Percentiles rank a stretch among this genome's conserved stretches.
Conservation (phyloP, 2,329 filamentous ascomycete species). For the Neofusicoccum ribis region DNA sequence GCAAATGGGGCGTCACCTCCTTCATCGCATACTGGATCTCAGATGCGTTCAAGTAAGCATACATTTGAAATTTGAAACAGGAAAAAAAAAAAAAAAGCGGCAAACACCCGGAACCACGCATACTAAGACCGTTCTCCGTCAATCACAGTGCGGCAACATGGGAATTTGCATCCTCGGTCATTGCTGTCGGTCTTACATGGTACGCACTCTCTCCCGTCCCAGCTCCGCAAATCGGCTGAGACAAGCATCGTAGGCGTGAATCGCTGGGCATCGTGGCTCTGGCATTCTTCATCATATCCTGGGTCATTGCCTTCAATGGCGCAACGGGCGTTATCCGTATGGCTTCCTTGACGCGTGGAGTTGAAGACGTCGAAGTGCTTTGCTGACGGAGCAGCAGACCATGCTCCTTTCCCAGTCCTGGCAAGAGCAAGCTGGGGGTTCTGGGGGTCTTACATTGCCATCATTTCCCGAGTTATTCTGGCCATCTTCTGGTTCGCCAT, state of each 20-base stretch:
- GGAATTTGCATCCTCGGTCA: conserved; percentile 48
- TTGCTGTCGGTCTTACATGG: conserved; percentile 52
- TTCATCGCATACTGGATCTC: conserved; percentile 55
- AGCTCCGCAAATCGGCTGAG: background rate
- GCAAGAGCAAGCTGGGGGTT: conserved; percentile 59
- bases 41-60: conserved; percentile 49
- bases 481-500: conserved; percentile 66
- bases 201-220: conserved; percentile 25
- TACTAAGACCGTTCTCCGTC: conserved; percentile 16
- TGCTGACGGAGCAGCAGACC: conserved; percentile 39
- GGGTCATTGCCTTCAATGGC: conserved; percentile 63
- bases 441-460: conserved; percentile 57
- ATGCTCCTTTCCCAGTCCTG: conserved; percentile 59
- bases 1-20: conserved; percentile 23
- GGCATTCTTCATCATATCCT: conserved; percentile 54
- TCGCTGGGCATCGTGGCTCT: conserved; percentile 55
- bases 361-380: background rate
- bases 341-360: background rate
- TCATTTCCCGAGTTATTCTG: conserved; percentile 55
- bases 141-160: conserved; percentile 49
- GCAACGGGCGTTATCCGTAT: conserved; percentile 44
- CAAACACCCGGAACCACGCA: no score
- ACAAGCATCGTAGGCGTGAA: conserved; percentile 35
- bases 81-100: background rate
- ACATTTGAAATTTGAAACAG: no score